Percentiles rank a stretch among this genome's conserved stretches.
Conservation (phyloP, 108 stramenopile species). For the Skeletonema marinoi region DNA sequence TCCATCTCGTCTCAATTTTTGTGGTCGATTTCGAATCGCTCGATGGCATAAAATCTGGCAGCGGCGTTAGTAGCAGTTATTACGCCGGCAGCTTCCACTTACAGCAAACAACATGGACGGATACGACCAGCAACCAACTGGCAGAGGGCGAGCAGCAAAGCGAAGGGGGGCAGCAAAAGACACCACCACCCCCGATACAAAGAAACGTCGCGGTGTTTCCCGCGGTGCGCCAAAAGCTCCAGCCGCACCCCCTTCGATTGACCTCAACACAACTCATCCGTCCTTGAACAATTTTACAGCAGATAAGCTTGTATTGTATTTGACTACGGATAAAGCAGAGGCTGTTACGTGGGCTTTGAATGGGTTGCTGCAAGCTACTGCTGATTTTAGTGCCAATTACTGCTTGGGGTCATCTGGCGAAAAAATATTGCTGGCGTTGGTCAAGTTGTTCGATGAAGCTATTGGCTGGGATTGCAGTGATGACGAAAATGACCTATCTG, state of each 20-base stretch:
- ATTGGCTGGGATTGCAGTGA: slow-evolving; percentile 54
- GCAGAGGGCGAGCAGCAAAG: not conserved
- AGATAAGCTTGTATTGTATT: slow-evolving; percentile 11
- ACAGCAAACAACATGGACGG: not conserved
- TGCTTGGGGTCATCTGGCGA: slow-evolving; percentile 61
- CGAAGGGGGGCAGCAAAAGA: not conserved
- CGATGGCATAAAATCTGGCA: too few species aligned
- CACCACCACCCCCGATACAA: slow-evolving; percentile 8
- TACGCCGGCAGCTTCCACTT: too few species aligned
- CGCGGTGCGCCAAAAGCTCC: slow-evolving; percentile 10
- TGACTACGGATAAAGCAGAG: slow-evolving; percentile 26
- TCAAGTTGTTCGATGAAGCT: slow-evolving; percentile 58
- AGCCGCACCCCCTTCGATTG: slow-evolving; percentile 40
- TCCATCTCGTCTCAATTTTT: too few species aligned
- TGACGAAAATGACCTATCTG: not conserved
- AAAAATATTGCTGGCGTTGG: slow-evolving; percentile 50
- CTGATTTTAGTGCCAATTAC: slow-evolving; percentile 65
- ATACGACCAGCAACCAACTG: not conserved
- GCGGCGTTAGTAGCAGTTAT: too few species aligned
- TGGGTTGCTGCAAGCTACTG: slow-evolving; percentile 56
- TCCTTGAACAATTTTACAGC: slow-evolving; percentile 28
- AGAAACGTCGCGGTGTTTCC: slow-evolving; percentile 24
- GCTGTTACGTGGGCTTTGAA: slow-evolving; percentile 61
- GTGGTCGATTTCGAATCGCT: too few species aligned
- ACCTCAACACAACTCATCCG: slow-evolving; percentile 37